These are phyloP conservation scores for Acacia confusa DNA, from an alignment of 306 rosid genomes.

Conservation along the genomic window DNA sequence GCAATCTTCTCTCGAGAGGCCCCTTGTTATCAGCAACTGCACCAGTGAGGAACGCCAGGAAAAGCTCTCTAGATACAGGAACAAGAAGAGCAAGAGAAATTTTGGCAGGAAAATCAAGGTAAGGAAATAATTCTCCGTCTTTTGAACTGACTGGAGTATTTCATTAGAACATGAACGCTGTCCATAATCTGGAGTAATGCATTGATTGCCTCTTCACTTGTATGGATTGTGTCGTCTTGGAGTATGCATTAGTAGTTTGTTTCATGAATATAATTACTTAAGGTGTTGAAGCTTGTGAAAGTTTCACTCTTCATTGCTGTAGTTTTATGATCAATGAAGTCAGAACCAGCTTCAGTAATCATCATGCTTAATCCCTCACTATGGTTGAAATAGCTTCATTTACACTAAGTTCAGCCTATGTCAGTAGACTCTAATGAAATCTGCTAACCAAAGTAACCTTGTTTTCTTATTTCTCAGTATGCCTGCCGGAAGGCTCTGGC, in stretches of 20 bases:
- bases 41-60: constrained; percentile 79
- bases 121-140: background rate
- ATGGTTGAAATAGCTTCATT: constrained; percentile 12
- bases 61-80: constrained; percentile 93
- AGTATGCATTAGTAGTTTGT: background rate
- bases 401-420: background rate
- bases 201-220: background rate
- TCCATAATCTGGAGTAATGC: background rate
- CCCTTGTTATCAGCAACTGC: constrained; percentile 58
- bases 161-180: constrained; percentile 5
- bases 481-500: constrained; percentile 99
- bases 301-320: background rate
- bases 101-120: constrained; percentile 99
- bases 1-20: constrained; percentile 68
- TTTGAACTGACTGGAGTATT: background rate
- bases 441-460: background rate
- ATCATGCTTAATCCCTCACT: background rate
- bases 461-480: constrained; percentile 48
- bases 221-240: background rate
- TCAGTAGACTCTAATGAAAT: constrained; percentile 5
- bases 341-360: background rate
- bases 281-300: background rate
- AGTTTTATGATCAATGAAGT: background rate
- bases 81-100: constrained; percentile 87
- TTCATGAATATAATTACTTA: background rate